Evolutionary conservation across 441 rosid species (phyloP), one percentile per base, ranked within the genome.

Genomic region (Pelargonium exstipulatum): DNA sequence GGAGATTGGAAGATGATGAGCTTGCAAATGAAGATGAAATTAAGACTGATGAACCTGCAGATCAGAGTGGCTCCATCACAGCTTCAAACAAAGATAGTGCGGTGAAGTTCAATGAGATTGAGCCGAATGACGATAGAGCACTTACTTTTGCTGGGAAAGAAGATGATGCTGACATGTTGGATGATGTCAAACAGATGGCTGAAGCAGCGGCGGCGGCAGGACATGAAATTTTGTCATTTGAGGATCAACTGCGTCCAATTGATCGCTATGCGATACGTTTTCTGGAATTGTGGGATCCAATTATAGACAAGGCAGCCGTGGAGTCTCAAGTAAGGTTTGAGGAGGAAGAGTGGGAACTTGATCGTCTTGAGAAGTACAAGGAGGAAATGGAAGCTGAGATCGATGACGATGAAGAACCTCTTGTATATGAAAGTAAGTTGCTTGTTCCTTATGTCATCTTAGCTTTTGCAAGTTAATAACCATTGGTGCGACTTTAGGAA

Each of bases 311-410:
- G 82, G 82, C 89, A 71, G 88, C 89, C 9, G 71, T 72, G 70
- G 97, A 88, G 76, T 82, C 90, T 75, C 91, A 91, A 83, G 84
- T 78, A 43, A 81, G 81, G 73, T 87, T 93, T 82, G 96, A 93
- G 79, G 96, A 88, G 89, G 81, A 80, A 66, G 97, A 93, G 78
- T 96, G 99, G 99, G 99, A 93, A 71, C 96, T 96, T 77, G 98
- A 93, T 73, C 93, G 88, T 66, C 87, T 96, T 77, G 98, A 96
- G 77, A 90, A 83, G 85, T 93, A 83, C 77, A 96, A 96, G 85
- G 99, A 93, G 71, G 99, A 96, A 79, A 88, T 96, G 97, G 99
- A 96, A 83, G 99, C 99, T 84, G 99, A 93, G 78, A 90, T 91
- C 79, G 99, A 96, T 78, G 99, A 96, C 73, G 96, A 91, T 61